phyloP scores from a whole-genome alignment of 1,284 basidiomycete genomes.

The Lignosus rhinocerotis region DNA sequence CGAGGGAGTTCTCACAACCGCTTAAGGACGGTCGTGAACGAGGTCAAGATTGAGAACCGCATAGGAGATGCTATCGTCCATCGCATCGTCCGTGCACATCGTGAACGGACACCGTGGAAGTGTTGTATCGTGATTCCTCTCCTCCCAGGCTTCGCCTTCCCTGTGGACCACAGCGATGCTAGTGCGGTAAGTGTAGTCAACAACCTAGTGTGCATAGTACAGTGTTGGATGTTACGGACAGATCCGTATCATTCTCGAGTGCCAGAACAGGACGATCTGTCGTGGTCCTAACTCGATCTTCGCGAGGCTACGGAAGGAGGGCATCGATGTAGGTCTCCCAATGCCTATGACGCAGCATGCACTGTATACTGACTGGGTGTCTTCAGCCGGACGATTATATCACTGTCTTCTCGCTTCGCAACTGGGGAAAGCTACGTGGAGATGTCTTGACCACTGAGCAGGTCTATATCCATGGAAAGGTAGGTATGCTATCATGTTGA shows the following conservation, averaged over 20 bases:
- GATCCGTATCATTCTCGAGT: slow-evolving; percentile 92
- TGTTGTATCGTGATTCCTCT: slow-evolving; percentile 94
- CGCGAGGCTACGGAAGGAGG: slow-evolving; percentile 81
- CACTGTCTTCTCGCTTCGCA: slow-evolving; percentile 87
- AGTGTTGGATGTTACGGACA: slow-evolving; percentile 32
- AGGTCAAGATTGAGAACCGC: slow-evolving; percentile 87
- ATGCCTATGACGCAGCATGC: neutral
- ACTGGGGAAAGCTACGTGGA: slow-evolving; percentile 90
- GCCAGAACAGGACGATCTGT: slow-evolving; percentile 88
- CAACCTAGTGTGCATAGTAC: neutral
- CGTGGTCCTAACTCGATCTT: slow-evolving; percentile 95
- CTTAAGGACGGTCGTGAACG: slow-evolving; percentile 79
- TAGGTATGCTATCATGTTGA: slow-evolving; percentile 11
- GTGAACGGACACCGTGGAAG: slow-evolving; percentile 83
- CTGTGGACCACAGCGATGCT: slow-evolving; percentile 91
- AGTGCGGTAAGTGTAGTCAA: slow-evolving; percentile 67
- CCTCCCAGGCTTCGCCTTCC: slow-evolving; percentile 92
- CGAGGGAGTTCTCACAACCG: neutral
- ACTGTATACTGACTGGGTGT: slow-evolving; percentile 2
- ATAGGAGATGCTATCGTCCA: slow-evolving; percentile 95
- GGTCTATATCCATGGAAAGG: slow-evolving; percentile 90
- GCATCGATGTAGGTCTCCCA: slow-evolving; percentile 71
- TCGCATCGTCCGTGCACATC: slow-evolving; percentile 89
- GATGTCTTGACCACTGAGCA: slow-evolving; percentile 90
- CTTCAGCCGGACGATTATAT: slow-evolving; percentile 87